These are phyloP conservation scores for Cyclotella distinguenda DNA, from an alignment of 108 stramenopile genomes.

Conservation along the genomic window DNA sequence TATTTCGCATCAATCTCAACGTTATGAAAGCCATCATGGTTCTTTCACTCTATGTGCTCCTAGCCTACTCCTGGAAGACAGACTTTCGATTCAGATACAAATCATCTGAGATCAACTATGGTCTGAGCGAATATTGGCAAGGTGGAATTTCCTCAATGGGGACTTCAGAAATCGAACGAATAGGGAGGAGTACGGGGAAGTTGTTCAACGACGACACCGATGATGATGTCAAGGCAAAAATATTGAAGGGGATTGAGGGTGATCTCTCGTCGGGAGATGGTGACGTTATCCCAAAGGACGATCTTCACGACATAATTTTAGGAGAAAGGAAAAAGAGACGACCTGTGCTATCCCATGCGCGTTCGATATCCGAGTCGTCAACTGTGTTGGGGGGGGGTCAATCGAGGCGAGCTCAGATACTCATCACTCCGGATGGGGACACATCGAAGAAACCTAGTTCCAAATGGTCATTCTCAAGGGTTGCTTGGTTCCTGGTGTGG, in stretches of 20 bases:
- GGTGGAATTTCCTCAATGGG: slow-evolving; percentile 11
- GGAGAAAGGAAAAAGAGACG: slow-evolving; percentile 12
- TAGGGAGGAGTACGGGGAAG: slow-evolving; percentile 5
- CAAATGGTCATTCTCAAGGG: slow-evolving; percentile 7
- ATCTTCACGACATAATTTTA: too few relatives aligned
- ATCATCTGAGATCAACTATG: slow-evolving; percentile 30
- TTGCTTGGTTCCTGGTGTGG: slow-evolving; percentile 9
- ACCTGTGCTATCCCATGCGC: slow-evolving; percentile 10
- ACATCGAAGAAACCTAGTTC: neutral
- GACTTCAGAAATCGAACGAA: neutral
- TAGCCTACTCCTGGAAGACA: slow-evolving; percentile 35
- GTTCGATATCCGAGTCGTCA: neutral
- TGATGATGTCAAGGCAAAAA: slow-evolving; percentile 10
- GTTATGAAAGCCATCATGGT: slow-evolving; percentile 21
- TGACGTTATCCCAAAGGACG: neutral
- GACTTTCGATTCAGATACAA: slow-evolving; percentile 26
- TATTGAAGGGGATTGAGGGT: neutral
- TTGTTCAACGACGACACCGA: slow-evolving; percentile 18
- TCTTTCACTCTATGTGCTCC: slow-evolving; percentile 29
- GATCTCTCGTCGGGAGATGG: neutral
- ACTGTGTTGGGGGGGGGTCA: neutral
- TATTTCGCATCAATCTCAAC: slow-evolving; percentile 18
- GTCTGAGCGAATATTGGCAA: slow-evolving; percentile 38
- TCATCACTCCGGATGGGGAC: neutral
- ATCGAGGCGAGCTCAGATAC: neutral